Percentiles rank a stretch among this genome's conserved stretches.
These are phyloP conservation scores for Candida yuanshanica DNA, from an alignment of 805 yeast genomes.

Conservation along the genomic window DNA sequence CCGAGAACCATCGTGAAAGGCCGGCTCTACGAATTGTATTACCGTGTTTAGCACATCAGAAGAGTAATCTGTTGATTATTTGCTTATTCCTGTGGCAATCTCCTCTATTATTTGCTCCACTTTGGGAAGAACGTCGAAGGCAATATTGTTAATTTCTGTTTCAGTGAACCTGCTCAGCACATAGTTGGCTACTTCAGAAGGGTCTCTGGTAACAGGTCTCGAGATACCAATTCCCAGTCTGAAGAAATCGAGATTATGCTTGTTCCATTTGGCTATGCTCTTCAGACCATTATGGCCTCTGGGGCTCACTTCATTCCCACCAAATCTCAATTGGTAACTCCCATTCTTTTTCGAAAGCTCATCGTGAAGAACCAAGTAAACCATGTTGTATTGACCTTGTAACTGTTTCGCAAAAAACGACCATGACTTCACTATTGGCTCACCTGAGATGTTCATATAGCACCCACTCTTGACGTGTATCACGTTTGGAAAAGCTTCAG, in stretches of 20 bases:
- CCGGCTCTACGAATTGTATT: no score
- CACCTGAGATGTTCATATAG: slow-evolving; percentile 70
- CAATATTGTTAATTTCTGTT: slow-evolving; percentile 39
- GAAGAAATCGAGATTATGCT: slow-evolving; percentile 33
- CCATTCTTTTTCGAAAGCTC: slow-evolving; percentile 70
- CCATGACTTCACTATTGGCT: slow-evolving; percentile 47
- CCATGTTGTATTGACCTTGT: slow-evolving; percentile 27
- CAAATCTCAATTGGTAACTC: slow-evolving; percentile 52
- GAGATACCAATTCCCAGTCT: slow-evolving; percentile 78
- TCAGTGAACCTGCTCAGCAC: slow-evolving; percentile 51
- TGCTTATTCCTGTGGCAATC: background rate
- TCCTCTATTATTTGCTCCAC: slow-evolving; percentile 33
- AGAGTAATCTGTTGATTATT: no score
- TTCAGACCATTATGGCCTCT: slow-evolving; percentile 85
- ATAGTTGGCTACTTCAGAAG: slow-evolving; percentile 43
- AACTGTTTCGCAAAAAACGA: slow-evolving; percentile 25
- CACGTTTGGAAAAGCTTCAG: slow-evolving; percentile 23
- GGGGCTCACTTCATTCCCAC: slow-evolving; percentile 44
- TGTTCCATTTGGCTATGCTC: slow-evolving; percentile 37
- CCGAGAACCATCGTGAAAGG: no score
- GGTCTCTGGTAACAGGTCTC: slow-evolving; percentile 44
- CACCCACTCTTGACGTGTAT: slow-evolving; percentile 46
- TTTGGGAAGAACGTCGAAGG: slow-evolving; percentile 34
- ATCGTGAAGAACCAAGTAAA: slow-evolving; percentile 66
- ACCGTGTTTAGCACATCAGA: no score